These are phyloP conservation scores for Pyrus betulifolia DNA, from an alignment of 306 rosid species.

Conservation along the genomic window DNA sequence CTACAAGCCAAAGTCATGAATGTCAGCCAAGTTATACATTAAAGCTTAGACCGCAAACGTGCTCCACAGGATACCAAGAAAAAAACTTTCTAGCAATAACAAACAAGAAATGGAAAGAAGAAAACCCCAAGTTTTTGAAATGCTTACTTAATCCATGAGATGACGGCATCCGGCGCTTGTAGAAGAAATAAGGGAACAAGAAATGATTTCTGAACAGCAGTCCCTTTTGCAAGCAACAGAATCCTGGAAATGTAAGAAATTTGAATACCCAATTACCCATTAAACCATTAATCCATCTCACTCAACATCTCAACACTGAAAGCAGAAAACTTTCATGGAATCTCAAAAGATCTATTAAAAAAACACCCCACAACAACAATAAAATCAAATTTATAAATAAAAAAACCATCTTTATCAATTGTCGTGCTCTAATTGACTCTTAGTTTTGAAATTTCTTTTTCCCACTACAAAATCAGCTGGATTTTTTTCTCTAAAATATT, in stretches of 20 bases:
- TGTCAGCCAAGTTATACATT: slow-evolving; percentile 8
- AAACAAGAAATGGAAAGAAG: neutral
- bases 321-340: neutral
- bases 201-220: slow-evolving; percentile 67
- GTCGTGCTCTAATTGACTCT: too few relatives aligned
- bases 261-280: neutral
- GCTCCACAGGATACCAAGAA: neutral
- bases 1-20: slow-evolving; percentile 39
- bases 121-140: neutral
- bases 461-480: too few relatives aligned
- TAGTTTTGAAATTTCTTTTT: too few relatives aligned
- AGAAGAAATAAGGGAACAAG: slow-evolving; percentile 71
- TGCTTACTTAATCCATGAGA: slow-evolving; percentile 72
- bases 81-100: neutral
- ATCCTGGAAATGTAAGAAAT: slow-evolving; percentile 38
- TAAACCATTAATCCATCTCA: neutral
- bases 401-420: too few relatives aligned
- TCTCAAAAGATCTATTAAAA: too few relatives aligned
- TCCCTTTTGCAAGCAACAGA: slow-evolving; percentile 61
- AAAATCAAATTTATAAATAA: too few relatives aligned
- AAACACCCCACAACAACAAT: too few relatives aligned
- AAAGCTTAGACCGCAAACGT: neutral
- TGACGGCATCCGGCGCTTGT: slow-evolving; percentile 67
- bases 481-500: too few relatives aligned
- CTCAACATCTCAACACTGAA: neutral